Base-by-base conservation (phyloP, 2,329 filamentous ascomycete genomes). In the Aurifilum marmelostoma region DNA sequence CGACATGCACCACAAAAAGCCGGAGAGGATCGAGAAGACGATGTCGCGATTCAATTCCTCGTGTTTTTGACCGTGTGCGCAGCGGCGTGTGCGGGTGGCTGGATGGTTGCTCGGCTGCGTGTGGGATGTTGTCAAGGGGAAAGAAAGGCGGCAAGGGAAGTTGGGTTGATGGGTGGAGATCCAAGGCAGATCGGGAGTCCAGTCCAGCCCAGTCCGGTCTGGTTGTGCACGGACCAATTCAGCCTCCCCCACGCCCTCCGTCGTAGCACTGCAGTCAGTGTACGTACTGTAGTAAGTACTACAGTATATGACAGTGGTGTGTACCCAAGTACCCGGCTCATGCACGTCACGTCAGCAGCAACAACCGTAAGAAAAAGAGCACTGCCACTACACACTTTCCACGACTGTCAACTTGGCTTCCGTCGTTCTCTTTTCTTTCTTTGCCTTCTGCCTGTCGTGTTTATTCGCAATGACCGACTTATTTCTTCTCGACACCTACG, bases 91-190 rank as follows among this genome's bases (percentile, higher is more conserved):
- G 63, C 37, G 27, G 47, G 65, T 27, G 59, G 65, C 18, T 41
- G 61, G 61, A 27, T 27, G 39, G 24, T 43, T 27, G 24, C 47
- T 54, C 41, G 60, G 27, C 47, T 37, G 63, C n/a, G 61, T 52
- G 47, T 69, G 50, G 50, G 68, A 41, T 62, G 41, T 65, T 54
- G 65, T 64, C 65, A 63, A 63, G 61, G 61, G 61, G 68, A 65
- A 47, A 21, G 43, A 47, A n/a, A 69, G 60, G 65, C 63, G 52
- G 54, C 61, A 66, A 66, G 64, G 54, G 64, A 66, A 66, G 68
- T 69, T 67, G 65, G 65, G 65, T 65, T 63, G 66, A 62, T 21
- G 58, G 65, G 67, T 66, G 67, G 67, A 68, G 67, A 64, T 52
- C 47, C 21, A 50, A 63, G 27, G 61, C 61, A 47, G 61, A 29